Percentiles rank a stretch among this genome's conserved stretches.
Conservation (phyloP, 208 protist genomes). For the Endotrypanum monterogeii region DNA sequence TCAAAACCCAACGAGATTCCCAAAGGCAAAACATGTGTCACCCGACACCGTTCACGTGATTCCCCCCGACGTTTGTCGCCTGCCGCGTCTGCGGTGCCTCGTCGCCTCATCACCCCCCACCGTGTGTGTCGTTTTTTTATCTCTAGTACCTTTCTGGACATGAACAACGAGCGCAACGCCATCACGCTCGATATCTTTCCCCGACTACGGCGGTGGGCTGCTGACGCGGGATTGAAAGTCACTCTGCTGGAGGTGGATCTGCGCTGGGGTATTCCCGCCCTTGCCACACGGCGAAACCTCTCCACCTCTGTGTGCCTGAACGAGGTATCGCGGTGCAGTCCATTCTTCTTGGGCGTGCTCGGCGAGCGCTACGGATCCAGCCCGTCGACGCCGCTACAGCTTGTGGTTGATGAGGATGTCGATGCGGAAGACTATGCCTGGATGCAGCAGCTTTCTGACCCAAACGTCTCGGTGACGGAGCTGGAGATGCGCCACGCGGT, state of each 20-base stretch:
- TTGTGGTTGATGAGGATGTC: slow-evolving; percentile 79
- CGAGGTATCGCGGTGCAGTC: slow-evolving; percentile 93
- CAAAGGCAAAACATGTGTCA: not conserved
- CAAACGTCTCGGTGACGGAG: slow-evolving; percentile 92
- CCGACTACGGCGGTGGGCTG: slow-evolving; percentile 81
- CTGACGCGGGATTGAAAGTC: slow-evolving; percentile 57
- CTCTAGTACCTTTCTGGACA: slow-evolving; percentile 96
- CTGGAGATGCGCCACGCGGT: slow-evolving; percentile 94
- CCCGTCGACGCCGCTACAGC: slow-evolving; percentile 60
- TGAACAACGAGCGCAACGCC: slow-evolving; percentile 96
- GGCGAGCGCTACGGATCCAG: slow-evolving; percentile 90
- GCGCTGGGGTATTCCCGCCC: slow-evolving; percentile 95
- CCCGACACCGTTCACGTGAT: not conserved
- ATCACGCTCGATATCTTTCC: slow-evolving; percentile 94
- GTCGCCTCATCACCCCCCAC: slow-evolving; percentile 36
- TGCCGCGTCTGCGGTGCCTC: not conserved
- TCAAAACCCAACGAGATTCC: not conserved
- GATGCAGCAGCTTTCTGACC: slow-evolving; percentile 42
- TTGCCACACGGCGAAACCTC: slow-evolving; percentile 65
- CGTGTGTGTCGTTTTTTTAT: slow-evolving; percentile 93
- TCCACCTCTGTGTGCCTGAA: slow-evolving; percentile 92
- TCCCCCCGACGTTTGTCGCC: not conserved
- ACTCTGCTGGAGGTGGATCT: slow-evolving; percentile 93
- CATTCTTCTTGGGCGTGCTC: slow-evolving; percentile 94
- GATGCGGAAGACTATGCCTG: slow-evolving; percentile 66